Percentiles rank a stretch among this genome's conserved stretches.
These are phyloP conservation scores for Avicennia marina DNA, from an alignment of 257 asterid species.

Conservation along the genomic window DNA sequence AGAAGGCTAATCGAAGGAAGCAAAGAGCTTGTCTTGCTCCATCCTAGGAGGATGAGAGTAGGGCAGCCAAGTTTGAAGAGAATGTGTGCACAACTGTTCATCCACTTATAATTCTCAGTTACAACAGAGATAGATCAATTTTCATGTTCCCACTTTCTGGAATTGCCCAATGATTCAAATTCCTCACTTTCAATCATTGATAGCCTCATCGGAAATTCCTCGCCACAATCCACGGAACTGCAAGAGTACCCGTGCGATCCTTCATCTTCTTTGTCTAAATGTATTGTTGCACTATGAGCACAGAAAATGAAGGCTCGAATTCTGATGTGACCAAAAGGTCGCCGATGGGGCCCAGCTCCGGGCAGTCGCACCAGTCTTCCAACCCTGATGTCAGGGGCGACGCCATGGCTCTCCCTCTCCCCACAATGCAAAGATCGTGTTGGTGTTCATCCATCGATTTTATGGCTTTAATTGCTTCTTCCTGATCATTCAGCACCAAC, in stretches of 20 bases:
- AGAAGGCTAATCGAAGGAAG: too few relatives aligned
- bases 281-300: constrained; percentile 79
- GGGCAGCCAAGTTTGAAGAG: too few relatives aligned
- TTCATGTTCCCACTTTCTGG: constrained; percentile 41
- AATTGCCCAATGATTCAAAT: constrained; percentile 41
- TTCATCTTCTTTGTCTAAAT: constrained; percentile 21
- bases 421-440: constrained; percentile 72
- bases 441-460: constrained; percentile 58
- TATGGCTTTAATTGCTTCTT: constrained; percentile 66
- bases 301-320: constrained; percentile 58
- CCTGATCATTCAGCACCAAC: constrained; percentile 61
- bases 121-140: too few relatives aligned
- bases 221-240: constrained; percentile 26
- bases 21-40: too few relatives aligned
- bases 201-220: constrained; percentile 31
- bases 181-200: constrained; percentile 41
- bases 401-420: constrained; percentile 62
- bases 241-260: constrained; percentile 40
- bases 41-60: too few relatives aligned
- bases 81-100: too few relatives aligned
- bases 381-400: constrained; percentile 72
- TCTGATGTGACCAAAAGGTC: constrained; percentile 84
- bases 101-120: too few relatives aligned
- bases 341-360: constrained; percentile 89
- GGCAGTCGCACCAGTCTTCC: constrained; percentile 94